Evolutionary conservation across 75 land plant species (phyloP).

Genomic region (Sequoia sempervirens): DNA sequence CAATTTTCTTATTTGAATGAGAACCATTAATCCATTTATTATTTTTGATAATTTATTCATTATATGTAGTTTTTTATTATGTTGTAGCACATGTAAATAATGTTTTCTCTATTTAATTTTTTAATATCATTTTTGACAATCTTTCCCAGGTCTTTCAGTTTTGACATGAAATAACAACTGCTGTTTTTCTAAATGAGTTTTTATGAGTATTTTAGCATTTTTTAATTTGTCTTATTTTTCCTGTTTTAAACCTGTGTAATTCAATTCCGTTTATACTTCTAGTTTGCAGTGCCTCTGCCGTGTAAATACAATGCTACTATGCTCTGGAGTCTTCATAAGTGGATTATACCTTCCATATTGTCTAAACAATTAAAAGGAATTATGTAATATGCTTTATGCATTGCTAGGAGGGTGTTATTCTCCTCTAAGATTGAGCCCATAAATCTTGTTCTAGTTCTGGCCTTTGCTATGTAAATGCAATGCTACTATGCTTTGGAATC

Average conservation of each 20-base stretch:
- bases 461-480: too few relatives aligned
- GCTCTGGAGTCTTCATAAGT: not conserved
- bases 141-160: too few relatives aligned
- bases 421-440: not conserved
- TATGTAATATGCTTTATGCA: not conserved
- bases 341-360: not conserved
- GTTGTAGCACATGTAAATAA: not conserved
- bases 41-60: not conserved
- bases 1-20: not conserved
- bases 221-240: too few relatives aligned
- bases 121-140: not conserved
- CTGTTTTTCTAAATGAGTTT: too few relatives aligned
- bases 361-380: not conserved
- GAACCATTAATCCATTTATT: not conserved
- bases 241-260: too few relatives aligned
- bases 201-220: too few relatives aligned
- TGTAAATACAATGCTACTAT: not conserved
- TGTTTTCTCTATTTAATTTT: not conserved
- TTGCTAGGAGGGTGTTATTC: not conserved
- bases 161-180: too few relatives aligned
- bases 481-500: not conserved
- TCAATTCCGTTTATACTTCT: too few relatives aligned
- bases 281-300: too few relatives aligned
- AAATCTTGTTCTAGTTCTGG: not conserved
- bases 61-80: not conserved